phyloP scores from a whole-genome alignment of 2,329 filamentous ascomycete species.

The Fusarium lateritium region DNA sequence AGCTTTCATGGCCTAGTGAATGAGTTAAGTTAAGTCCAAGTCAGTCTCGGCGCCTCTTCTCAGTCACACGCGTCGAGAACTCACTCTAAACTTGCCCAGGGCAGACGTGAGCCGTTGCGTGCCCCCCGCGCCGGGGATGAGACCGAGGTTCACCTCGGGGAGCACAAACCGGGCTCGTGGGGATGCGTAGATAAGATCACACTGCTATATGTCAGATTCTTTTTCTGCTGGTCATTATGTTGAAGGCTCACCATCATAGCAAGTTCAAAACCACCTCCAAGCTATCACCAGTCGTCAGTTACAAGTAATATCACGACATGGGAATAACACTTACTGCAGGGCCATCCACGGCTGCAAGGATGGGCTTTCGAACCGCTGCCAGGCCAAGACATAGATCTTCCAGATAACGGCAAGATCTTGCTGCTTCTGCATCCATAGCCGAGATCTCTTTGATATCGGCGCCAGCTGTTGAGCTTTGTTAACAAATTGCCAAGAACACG shows the following conservation, averaged over 20 bases:
- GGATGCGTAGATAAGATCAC: constrained; percentile 55
- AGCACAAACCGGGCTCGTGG: constrained; percentile 53
- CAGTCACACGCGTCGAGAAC: constrained; percentile 23
- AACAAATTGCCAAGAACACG: background rate
- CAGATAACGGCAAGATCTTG: constrained; percentile 47
- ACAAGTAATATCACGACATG: rapidly evolving
- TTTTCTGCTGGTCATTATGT: background rate
- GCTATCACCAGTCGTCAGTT: constrained; percentile 43
- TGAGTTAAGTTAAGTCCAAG: too few relatives aligned
- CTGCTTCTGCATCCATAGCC: constrained; percentile 45
- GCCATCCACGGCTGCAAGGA: constrained; percentile 61
- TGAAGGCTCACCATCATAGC: constrained; percentile 56
- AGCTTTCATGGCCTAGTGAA: constrained; percentile 49
- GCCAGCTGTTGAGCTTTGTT: constrained; percentile 39
- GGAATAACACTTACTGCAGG: background rate
- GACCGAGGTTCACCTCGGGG: constrained; percentile 55
- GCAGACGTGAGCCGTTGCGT: constrained; percentile 55
- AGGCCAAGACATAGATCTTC: constrained; percentile 57
- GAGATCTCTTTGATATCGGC: constrained; percentile 53
- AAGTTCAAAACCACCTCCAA: constrained; percentile 63
- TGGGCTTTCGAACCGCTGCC: constrained; percentile 55
- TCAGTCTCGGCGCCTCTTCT: constrained; percentile 20
- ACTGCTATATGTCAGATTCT: constrained; percentile 42
- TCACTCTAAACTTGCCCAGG: constrained; percentile 55
- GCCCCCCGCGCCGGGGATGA: constrained; percentile 57